Evolutionary conservation across 768 basidiomycete genomes (phyloP), one percentile per base, ranked within the genome.

Genomic region (Tephrocybe sp.): DNA sequence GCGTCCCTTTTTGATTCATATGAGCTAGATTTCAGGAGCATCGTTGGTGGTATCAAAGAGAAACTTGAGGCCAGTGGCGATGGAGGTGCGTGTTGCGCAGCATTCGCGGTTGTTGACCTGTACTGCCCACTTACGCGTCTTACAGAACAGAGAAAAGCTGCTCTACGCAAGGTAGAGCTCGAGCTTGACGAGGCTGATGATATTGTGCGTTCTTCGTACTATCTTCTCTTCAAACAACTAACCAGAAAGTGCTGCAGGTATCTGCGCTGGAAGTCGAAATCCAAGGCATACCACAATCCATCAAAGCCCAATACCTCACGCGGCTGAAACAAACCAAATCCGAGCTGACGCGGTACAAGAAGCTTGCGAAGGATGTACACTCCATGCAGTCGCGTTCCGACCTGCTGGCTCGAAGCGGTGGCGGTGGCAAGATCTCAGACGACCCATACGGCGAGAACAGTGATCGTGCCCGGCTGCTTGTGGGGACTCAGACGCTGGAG

Each of bases 171-270:
- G 56, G 86, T 93, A 2, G 90, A 93, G 63, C 84, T 92, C 64
- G 93, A 94, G 63, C 73, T 98, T 0, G 94, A 97, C 60, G 95
- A 96, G 63, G 94, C 93, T 0, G 93, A 95, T 55, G 95, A 97
- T 73, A 90, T 95, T 67, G 93, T 90, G 58, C 41, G 88, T 68
- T 1, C 9, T 11, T 2, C 9, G 14, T n/a, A 14, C 6, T 15
- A 2, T 17, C 36, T 49, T 36, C 2, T 8, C 36, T 23, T 18
- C 18, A 28, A 7, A 17, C 15, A 6, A n/a, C n/a, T 8, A 17
- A 34, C 20, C 15, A 14, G 25, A 15, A 24, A 39, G 12, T 23
- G 11, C 25, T 24, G 8, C 37, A 97, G 93, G 77, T 97, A 50
- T 91, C 91, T 33, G 94, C 96, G 74, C 90, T 98, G 77, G 93